phyloP scores from a whole-genome alignment of 495 filamentous ascomycete genomes.

The Trichoderma reesei region DNA sequence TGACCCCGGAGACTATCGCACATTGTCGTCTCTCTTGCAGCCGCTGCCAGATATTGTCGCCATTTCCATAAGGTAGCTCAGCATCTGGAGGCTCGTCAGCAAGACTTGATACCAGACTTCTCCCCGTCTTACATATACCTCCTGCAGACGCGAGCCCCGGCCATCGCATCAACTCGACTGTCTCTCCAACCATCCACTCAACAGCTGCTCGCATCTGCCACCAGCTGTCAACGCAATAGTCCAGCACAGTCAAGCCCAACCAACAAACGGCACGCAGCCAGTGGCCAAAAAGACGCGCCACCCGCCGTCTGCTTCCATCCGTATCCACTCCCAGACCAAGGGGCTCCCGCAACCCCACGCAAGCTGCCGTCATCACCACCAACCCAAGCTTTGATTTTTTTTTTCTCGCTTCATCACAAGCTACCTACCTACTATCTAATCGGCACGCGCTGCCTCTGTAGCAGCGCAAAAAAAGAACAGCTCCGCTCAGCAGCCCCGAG shows the following conservation, averaged over 20 bases:
- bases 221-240: neutral
- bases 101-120: too few species aligned
- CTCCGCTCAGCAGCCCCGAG: neutral
- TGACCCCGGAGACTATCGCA: too few species aligned
- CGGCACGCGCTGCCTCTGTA: slow-evolving; percentile 3
- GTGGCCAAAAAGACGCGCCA: neutral
- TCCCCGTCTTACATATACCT: too few species aligned
- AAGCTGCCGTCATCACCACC: slow-evolving; percentile 8
- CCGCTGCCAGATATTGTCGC: too few species aligned
- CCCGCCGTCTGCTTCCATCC: neutral
- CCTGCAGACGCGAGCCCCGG: too few species aligned
- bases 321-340: slow-evolving; percentile 8
- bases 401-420: neutral
- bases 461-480: neutral
- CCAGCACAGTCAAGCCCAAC: too few species aligned
- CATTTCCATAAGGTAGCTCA: too few species aligned
- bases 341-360: slow-evolving; percentile 6
- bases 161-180: too few species aligned
- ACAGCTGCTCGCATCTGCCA: neutral
- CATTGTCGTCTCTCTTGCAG: too few species aligned
- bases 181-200: neutral
- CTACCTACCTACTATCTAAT: neutral
- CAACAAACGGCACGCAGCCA: too few species aligned
- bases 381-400: neutral
- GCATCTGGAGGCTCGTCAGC: too few species aligned